A percentile compares a stretch with the other conserved stretches of the same genome.
These are phyloP conservation scores for Talaromyces amestolkiae DNA, from an alignment of 2,329 filamentous ascomycete species.

Conservation along the genomic window DNA sequence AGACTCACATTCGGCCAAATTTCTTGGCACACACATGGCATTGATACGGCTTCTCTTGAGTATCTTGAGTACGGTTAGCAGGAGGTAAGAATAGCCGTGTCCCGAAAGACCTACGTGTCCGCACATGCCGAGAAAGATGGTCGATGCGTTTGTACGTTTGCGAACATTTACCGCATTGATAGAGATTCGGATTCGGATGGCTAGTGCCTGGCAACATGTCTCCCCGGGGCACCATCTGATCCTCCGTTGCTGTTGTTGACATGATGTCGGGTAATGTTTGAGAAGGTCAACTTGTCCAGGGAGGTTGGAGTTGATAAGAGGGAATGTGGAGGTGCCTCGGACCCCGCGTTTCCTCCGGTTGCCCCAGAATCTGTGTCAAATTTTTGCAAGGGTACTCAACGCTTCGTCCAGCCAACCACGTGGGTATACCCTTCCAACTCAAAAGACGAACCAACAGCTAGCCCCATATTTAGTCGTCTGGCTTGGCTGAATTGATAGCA, in stretches of 20 bases:
- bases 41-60: constrained; percentile 32
- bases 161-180: constrained; percentile 19
- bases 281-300: background rate
- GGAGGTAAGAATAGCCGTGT: background rate
- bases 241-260: background rate
- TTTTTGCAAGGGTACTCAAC: background rate
- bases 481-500: background rate
- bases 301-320: background rate
- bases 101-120: constrained; percentile 31
- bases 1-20: constrained; percentile 31
- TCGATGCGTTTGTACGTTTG: constrained; percentile 31
- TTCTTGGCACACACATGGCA: constrained; percentile 32
- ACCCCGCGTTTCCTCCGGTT: background rate
- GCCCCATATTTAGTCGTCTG: background rate
- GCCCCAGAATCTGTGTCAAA: background rate
- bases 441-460: background rate
- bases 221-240: background rate
- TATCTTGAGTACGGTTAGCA: constrained; percentile 25
- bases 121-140: constrained; percentile 35
- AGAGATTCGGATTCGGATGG: constrained; percentile 22
- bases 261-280: constrained; percentile 3
- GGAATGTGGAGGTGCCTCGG: background rate
- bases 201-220: background rate
- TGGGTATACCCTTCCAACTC: background rate
- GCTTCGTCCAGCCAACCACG: background rate